A percentile compares a stretch with the other conserved stretches of the same genome.
These are phyloP conservation scores for Agarophyton chilense DNA, from an alignment of 23 red algal genomes.

Conservation along the genomic window DNA sequence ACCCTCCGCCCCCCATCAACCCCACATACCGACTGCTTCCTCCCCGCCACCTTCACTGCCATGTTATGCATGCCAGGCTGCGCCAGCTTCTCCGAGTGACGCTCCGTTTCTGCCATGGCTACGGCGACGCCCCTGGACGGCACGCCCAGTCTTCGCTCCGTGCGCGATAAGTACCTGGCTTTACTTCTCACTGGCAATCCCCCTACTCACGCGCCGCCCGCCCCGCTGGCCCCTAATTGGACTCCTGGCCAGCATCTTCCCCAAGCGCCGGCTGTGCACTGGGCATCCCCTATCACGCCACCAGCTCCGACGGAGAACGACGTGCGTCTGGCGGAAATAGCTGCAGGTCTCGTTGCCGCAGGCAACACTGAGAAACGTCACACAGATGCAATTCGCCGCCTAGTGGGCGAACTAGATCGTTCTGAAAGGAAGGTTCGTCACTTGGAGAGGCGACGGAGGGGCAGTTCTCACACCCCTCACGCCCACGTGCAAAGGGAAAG, in stretches of 20 bases:
- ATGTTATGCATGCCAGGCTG: neutral
- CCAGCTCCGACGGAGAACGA: slow-evolving; percentile 55
- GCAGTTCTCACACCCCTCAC: too few species aligned
- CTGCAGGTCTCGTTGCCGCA: slow-evolving; percentile 46
- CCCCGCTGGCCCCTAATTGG: neutral
- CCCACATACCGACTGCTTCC: neutral
- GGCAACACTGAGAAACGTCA: slow-evolving; percentile 34
- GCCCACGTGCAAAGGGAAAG: neutral
- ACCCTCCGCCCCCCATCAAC: neutral
- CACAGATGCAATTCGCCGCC: slow-evolving; percentile 40
- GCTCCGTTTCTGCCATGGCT: neutral
- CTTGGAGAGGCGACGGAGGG: neutral
- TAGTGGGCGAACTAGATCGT: slow-evolving; percentile 28
- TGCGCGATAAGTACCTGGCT: slow-evolving; percentile 47
- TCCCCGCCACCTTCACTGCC: neutral
- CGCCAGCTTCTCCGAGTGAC: neutral
- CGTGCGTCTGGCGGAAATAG: slow-evolving; percentile 51
- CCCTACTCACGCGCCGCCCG: neutral
- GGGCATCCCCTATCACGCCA: slow-evolving; percentile 48
- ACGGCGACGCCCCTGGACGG: slow-evolving; percentile 29
- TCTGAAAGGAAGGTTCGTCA: slow-evolving; percentile 39
- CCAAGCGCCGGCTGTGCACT: slow-evolving; percentile 14
- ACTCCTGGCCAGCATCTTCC: slow-evolving; percentile 16
- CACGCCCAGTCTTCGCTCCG: slow-evolving; percentile 48
- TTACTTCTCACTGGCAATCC: slow-evolving; percentile 28